Evolutionary conservation across 2,329 filamentous ascomycete genomes (phyloP).

Genomic region (Dactylella cylindrospora): DNA sequence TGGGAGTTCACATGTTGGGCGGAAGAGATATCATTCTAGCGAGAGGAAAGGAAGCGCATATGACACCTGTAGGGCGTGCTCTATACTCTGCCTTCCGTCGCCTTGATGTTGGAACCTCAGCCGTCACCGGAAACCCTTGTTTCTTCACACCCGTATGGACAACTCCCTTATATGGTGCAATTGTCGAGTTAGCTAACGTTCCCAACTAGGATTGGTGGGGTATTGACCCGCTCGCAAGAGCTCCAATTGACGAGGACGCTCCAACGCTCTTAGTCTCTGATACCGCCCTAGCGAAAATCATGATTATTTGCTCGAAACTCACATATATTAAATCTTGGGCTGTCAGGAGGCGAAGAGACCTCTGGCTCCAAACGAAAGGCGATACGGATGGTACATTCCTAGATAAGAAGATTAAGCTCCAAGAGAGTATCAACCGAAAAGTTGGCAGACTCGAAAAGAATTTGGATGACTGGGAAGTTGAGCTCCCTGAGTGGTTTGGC

Average conservation of each 20-base stretch:
- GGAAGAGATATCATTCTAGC: constrained; percentile 48
- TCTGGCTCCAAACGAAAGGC: constrained; percentile 35
- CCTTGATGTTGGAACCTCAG: constrained; percentile 47
- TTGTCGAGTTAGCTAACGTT: background rate
- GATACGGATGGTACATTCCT: constrained; percentile 25
- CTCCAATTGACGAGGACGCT: constrained; percentile 46
- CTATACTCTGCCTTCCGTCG: constrained; percentile 46
- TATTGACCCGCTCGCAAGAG: constrained; percentile 47
- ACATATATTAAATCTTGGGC: constrained; percentile 48
- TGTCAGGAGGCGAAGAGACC: constrained; percentile 45
- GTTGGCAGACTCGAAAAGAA: constrained; percentile 45
- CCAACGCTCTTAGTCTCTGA: constrained; percentile 46
- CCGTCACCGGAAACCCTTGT: constrained; percentile 47
- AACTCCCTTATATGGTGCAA: background rate
- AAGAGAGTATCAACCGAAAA: constrained; percentile 45
- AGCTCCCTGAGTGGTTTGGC: constrained; percentile 46
- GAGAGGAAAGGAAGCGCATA: constrained; percentile 47
- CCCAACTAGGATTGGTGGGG: constrained; percentile 47
- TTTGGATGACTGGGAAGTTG: constrained; percentile 46
- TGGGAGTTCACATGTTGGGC: constrained; percentile 49
- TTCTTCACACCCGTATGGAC: constrained; percentile 47
- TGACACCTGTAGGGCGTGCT: constrained; percentile 48
- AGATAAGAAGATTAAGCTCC: constrained; percentile 45
- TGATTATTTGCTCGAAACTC: constrained; percentile 47
- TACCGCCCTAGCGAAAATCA: constrained; percentile 46